Evolutionary conservation across 1,139 yeast genomes (phyloP).

Genomic region (Yamadazyma aaseri): DNA sequence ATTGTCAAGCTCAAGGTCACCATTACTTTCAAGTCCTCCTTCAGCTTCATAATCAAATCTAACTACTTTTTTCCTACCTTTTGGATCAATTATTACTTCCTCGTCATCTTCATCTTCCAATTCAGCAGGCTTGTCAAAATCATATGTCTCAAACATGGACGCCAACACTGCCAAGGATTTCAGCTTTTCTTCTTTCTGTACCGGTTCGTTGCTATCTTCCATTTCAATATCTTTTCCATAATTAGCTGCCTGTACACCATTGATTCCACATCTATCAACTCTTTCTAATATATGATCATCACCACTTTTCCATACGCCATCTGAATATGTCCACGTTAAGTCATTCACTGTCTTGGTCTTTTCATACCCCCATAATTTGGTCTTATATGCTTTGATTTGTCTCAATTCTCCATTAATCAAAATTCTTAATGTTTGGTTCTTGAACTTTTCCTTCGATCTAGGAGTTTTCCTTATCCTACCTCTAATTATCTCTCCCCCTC

Average conservation of each 20-base stretch:
- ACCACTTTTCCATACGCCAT: conserved; percentile 83
- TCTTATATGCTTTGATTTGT: conserved; percentile 58
- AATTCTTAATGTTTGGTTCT: conserved; percentile 65
- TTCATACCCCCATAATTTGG: conserved; percentile 88
- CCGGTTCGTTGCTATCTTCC: conserved; percentile 18
- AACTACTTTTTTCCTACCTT: conserved; percentile 38
- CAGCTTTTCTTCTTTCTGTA: conserved; percentile 30
- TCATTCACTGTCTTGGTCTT: conserved; percentile 61
- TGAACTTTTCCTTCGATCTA: conserved; percentile 40
- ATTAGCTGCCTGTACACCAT: conserved; percentile 19
- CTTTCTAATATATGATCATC: conserved; percentile 76
- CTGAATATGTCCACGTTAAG: conserved; percentile 57
- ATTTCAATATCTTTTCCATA: conserved; percentile 20
- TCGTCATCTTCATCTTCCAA: conserved; percentile 47
- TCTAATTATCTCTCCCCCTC: conserved; percentile 49
- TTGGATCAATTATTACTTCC: conserved; percentile 48
- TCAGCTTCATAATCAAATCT: conserved; percentile 40
- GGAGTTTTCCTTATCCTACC: conserved; percentile 63
- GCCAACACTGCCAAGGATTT: conserved; percentile 46
- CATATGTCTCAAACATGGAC: conserved; percentile 48
- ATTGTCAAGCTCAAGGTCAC: conserved; percentile 13
- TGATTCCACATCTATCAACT: conserved; percentile 24
- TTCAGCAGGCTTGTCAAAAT: conserved; percentile 62
- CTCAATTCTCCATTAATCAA: conserved; percentile 61
- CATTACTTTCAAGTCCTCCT: conserved; percentile 24